Evolutionary conservation across 371 early-diverging fungal genomes (phyloP), one percentile per base, ranked within the genome.

Genomic region (Thermomucor indicae-seudaticae): DNA sequence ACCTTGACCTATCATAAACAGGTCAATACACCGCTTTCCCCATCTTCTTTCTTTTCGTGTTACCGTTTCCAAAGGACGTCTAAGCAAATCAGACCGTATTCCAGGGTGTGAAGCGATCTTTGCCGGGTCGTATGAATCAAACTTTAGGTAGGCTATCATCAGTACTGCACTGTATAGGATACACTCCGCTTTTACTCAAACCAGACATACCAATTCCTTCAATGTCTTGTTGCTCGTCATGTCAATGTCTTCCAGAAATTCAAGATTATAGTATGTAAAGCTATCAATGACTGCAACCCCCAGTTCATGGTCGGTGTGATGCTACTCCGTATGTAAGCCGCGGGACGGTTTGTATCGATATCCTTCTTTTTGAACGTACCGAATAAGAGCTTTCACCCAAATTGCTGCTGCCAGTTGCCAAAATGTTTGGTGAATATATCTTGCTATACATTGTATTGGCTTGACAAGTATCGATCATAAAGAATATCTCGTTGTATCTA

Each of bases 401-500:
- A 42, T 75, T 55, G 55, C 90, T 88, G 41, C 93, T 93, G 11
- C 95, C 96, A 5, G 93, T 90, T 25, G 94, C 88, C 24, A 96
- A 52, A 16, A 97, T 84, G 62, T 95, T 93, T 17, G 96, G 95
- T 5, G 95, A 90, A 47, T 91, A 84, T 44, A 97, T 85, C 57
- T 87, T 83, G 59, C 84, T 79, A 52, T 89, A 95, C 90, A 97
- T 89, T 6, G 96, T 91, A 53, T 92, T 93, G 14, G 98, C 98
- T 69, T 97, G 96, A 62, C 98, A 97, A 2, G 98, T 96, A 62
- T 97, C 98, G 47, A 93, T 88, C 84, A 97, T 90, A 65, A 96
- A 95, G 50, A 97, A 73, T 17, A 97, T 85, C 75, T 96, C 96
- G 55, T 95, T 86, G 68, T 95, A 97, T 67, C 93, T 85, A 45